Evolutionary conservation across 139 green algal genomes (phyloP), one percentile per base, ranked within the genome.

Genomic region (Chlamydomonas eustigma): DNA sequence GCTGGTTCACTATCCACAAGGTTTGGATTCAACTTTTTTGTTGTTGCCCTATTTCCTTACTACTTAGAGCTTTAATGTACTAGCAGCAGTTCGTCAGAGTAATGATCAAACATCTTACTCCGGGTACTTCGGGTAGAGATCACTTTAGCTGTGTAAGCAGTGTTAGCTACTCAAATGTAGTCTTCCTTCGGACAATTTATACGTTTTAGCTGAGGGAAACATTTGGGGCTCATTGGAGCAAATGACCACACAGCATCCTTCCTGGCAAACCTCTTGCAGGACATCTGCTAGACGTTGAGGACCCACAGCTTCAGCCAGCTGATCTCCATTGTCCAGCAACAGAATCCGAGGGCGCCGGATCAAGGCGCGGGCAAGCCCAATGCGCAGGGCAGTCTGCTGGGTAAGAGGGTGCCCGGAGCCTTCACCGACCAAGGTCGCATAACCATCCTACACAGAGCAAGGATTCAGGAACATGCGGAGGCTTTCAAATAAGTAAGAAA

Each of bases 361-460:
- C 3, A 71, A 3, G 3, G 64, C 64, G n/a, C 64, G 25, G 32
- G 64, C 64, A 31, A 71, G 64, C 64, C 25, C 64, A 31, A 71
- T 31, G 2, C 64, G 64, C 64, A 71, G 28, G 32, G 39, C 64
- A 18, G 31, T 33, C 64, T 31, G n/a, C 5, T 33, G n/a, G 28
- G n/a, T 4, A 31, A 71, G 64, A 31, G 18, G n/a, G 28, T 71
- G 64, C n/a, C 64, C 64, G n/a, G n/a, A 39, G 28, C 64, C 64
- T 33, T 71, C 64, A 31, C 64, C 64, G 32, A 71, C 64, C 64
- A 71, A 18, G 32, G 64, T 71, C n/a, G 64, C 64, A 33, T 71
- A 71, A 33, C 64, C 64, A 33, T 71, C 64, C 5, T 31, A 33
- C 2, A 71, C 18, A 6, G 64, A 37, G n/a, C n/a, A n/a, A n/a